Conservation (phyloP, 441 rosid genomes). For the Gossypium schwendimanii region DNA sequence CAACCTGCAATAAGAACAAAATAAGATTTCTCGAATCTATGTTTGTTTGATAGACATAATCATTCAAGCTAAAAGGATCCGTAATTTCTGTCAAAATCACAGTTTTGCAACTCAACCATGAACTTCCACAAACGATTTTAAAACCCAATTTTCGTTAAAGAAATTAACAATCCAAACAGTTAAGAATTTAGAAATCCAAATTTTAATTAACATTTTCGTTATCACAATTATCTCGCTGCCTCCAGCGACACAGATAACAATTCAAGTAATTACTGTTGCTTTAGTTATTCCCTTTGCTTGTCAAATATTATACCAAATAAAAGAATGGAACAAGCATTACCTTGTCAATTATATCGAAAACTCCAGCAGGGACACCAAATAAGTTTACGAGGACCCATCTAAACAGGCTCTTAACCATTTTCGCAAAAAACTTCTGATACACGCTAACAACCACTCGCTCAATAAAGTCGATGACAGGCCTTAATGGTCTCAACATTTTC, state of each 20-base stretch:
- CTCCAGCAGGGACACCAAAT: constrained; percentile 60
- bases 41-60: background rate
- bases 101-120: background rate
- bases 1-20: constrained; percentile 41
- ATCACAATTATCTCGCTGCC: background rate
- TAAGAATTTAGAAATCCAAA: background rate
- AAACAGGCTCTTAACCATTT: constrained; percentile 23
- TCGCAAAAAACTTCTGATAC: background rate
- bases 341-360: constrained; percentile 80
- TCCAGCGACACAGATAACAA: background rate
- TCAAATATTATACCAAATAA: background rate
- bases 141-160: background rate
- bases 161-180: background rate
- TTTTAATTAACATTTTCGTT: background rate
- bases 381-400: constrained; percentile 58
- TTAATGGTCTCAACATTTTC: constrained; percentile 75
- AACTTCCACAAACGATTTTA: background rate
- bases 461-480: constrained; percentile 67
- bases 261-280: background rate
- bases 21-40: background rate
- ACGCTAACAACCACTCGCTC: constrained; percentile 74
- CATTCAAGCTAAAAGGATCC: background rate
- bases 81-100: background rate
- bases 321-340: constrained; percentile 21
- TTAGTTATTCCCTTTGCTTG: background rate